Evolutionary conservation across 1,284 basidiomycete genomes (phyloP).

Genomic region (Mycena sp.): DNA sequence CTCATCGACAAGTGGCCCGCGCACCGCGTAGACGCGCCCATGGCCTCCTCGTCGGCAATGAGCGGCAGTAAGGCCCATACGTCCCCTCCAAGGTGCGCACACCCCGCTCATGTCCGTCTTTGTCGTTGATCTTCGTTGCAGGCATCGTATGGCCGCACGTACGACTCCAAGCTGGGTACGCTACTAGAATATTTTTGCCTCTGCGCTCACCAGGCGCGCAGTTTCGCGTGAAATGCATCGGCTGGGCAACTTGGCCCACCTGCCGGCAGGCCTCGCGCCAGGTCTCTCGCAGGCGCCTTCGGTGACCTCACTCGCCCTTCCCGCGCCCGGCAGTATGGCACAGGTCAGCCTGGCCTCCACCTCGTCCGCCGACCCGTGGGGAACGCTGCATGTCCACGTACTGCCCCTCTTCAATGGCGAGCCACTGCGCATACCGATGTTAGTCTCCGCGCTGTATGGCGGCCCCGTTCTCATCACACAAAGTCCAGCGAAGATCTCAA

Average conservation of each 20-base stretch:
- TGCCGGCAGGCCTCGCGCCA: slow-evolving; percentile 52
- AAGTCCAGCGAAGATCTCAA: slow-evolving; percentile 86
- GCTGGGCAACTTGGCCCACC: slow-evolving; percentile 65
- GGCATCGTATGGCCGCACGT: slow-evolving; percentile 70
- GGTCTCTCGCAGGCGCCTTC: slow-evolving; percentile 51
- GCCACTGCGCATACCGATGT: slow-evolving; percentile 88
- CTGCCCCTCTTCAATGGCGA: slow-evolving; percentile 94
- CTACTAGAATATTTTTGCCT: not conserved
- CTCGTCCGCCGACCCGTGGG: slow-evolving; percentile 42
- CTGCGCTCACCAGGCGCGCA: not conserved
- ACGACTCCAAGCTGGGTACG: slow-evolving; percentile 69
- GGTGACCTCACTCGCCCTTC: slow-evolving; percentile 51
- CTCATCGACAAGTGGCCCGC: slow-evolving; percentile 13
- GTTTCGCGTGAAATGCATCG: slow-evolving; percentile 82
- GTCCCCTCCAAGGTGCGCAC: slow-evolving; percentile 65
- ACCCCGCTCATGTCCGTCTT: slow-evolving; percentile 13
- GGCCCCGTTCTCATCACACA: slow-evolving; percentile 16
- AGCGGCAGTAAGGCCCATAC: slow-evolving; percentile 54
- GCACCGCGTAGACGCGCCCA: slow-evolving; percentile 35
- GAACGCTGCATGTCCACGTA: slow-evolving; percentile 84
- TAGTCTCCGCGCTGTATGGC: slow-evolving; percentile 37
- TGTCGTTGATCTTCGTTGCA: slow-evolving; percentile 27
- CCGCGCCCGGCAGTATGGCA: slow-evolving; percentile 48
- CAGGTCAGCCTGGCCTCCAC: slow-evolving; percentile 49
- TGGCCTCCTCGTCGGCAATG: slow-evolving; percentile 44